phyloP scores from a whole-genome alignment of 2,329 filamentous ascomycete species.

The Microsporum canis region DNA sequence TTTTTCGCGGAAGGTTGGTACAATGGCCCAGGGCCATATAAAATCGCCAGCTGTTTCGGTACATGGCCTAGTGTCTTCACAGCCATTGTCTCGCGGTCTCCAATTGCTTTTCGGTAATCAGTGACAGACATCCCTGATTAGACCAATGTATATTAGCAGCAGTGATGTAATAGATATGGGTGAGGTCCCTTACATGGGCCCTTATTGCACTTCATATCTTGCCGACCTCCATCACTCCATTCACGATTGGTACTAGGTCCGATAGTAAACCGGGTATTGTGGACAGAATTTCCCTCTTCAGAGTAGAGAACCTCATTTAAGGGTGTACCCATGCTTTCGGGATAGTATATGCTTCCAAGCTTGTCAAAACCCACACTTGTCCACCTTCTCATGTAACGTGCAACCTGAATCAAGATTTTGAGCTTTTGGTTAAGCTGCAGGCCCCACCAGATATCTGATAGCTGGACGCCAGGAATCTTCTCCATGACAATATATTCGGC shows the following conservation, averaged over 20 bases:
- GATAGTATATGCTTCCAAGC: slow-evolving; percentile 10
- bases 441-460: slow-evolving; percentile 1
- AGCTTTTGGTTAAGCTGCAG: slow-evolving; percentile 15
- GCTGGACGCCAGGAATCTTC: slow-evolving; percentile 17
- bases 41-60: slow-evolving; percentile 8
- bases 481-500: slow-evolving; percentile 31
- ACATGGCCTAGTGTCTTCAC: neutral
- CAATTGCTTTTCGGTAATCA: slow-evolving; percentile 6
- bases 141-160: neutral
- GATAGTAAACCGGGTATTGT: slow-evolving; percentile 18
- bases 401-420: slow-evolving; percentile 7
- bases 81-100: slow-evolving; percentile 1
- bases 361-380: neutral
- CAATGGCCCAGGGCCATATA: slow-evolving; percentile 11
- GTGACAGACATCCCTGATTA: neutral
- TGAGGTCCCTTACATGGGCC: slow-evolving; percentile 7
- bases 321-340: neutral
- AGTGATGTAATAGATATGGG: neutral
- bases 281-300: neutral
- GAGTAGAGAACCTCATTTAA: neutral
- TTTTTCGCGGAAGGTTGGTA: slow-evolving; percentile 18
- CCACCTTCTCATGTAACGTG: slow-evolving; percentile 7
- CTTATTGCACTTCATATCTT: slow-evolving; percentile 1
- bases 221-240: slow-evolving; percentile 18
- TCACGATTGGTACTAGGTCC: slow-evolving; percentile 21